Evolutionary conservation across 441 rosid genomes (phyloP), one percentile per base, ranked within the genome.

Genomic region (Syzygium malaccense): DNA sequence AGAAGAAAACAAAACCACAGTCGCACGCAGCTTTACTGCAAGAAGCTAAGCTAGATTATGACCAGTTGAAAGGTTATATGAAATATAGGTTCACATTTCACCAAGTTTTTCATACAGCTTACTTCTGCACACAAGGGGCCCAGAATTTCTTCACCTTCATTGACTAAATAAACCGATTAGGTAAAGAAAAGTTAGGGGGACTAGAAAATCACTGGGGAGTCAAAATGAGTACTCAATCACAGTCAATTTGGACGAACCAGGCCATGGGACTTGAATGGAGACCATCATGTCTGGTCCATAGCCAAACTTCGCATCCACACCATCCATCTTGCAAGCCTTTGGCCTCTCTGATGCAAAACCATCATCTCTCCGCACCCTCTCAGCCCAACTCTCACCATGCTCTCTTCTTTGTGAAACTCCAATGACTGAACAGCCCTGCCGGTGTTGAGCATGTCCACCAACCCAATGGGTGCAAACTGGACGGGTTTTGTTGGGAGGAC

Each of bases 361-460:
- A 92, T 93, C 93, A 95, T 91, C 87, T 96, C 95, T 49, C 98
- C 98, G 3, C 88, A 33, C 26, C 98, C 98, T 89, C 91, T 93
- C 26, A 96, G 93, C n/a, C 93, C 94, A 15, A 95, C 87, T 79
- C 60, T 87, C 53, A 92, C 95, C 8, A 85, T 87, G 33, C 86
- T 86, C 9, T 86, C 75, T 1, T 86, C 87, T 1, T 88, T 92
- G 48, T 68, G 56, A 56, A 90, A 92, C 15, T 87, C 90, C 88
- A 95, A 4, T 53, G 97, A 94, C 68, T 90, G 94, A 60, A 96
- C 89, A 13, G 98, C 98, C 15, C 99, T 98, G 4, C 99, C 97
- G 3, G 93, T 87, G 91, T 95, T 96, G 71, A 96, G 96, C 99
- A 96, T 96, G 92, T 95, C 93, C 87, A 92, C 96, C 75, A 96